Conservation (phyloP, 805 yeast genomes). For the Nematodospora valgi region DNA sequence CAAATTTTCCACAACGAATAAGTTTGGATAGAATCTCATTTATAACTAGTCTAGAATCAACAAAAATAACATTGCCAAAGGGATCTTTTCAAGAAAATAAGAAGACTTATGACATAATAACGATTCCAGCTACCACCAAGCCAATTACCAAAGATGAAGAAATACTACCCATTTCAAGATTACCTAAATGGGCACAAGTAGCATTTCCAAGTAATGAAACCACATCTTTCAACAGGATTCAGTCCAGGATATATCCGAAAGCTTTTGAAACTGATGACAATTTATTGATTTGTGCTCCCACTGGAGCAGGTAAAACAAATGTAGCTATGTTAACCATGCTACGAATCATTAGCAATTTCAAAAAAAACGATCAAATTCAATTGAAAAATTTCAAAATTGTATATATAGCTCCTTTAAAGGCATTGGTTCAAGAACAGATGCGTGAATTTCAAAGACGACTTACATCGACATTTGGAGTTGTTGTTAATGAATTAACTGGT, state of each 20-base stretch:
- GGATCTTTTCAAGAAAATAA: slow-evolving; percentile 79
- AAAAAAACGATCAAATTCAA: slow-evolving; percentile 43
- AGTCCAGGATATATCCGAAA: slow-evolving; percentile 74
- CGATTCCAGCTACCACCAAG: slow-evolving; percentile 69
- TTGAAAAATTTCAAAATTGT: slow-evolving; percentile 68
- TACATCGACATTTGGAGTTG: slow-evolving; percentile 53
- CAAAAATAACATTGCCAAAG: slow-evolving; percentile 71
- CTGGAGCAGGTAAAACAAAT: slow-evolving; percentile 98
- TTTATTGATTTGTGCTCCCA: slow-evolving; percentile 89
- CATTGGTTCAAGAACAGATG: slow-evolving; percentile 93
- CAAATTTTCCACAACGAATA: slow-evolving; percentile 5
- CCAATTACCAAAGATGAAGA: slow-evolving; percentile 41
- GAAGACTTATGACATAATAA: slow-evolving; percentile 80
- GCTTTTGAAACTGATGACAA: slow-evolving; percentile 74
- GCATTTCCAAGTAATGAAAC: slow-evolving; percentile 74
- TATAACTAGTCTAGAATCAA: slow-evolving; percentile 41
- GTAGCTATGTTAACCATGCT: slow-evolving; percentile 85
- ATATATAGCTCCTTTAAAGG: slow-evolving; percentile 90
- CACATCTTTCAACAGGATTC: slow-evolving; percentile 69
- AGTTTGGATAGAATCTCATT: slow-evolving; percentile 8
- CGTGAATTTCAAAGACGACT: slow-evolving; percentile 77
- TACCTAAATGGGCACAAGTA: slow-evolving; percentile 80
- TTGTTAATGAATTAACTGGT: slow-evolving; percentile 86
- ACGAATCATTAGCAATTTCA: slow-evolving; percentile 53
- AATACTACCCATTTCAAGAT: slow-evolving; percentile 52